Evolutionary conservation across 2,329 filamentous ascomycete species (phyloP), one percentile per base, ranked within the genome.

Genomic region (Colletotrichum chrysophilum): DNA sequence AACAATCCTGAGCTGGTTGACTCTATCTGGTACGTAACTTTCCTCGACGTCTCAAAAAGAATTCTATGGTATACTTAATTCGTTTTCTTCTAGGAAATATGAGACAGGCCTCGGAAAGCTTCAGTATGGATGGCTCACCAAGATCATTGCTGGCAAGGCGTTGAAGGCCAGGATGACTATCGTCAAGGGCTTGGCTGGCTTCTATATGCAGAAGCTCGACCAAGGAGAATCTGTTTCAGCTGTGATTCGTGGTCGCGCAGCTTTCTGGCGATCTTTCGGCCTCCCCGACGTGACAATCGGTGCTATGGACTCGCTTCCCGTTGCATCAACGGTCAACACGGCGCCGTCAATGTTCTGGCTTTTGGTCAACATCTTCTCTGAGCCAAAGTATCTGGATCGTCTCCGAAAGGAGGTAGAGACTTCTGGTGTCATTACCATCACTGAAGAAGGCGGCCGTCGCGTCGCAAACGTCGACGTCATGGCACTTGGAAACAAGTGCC

Each of bases 281-380:
- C 79, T 84, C 21, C 76, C 76, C 2, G 71, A 79, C 7, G 14
- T 72, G 2, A 81, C 83, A 14, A 75, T 84, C 13, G 81, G 79
- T 14, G 75, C 78, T 16, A 76, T 83, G 48, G 84, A 87, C 26
- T 77, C 80, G 14, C 68, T 86, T 7, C 71, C 82, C 2, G 81
- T 81, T 3, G 78, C 81, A 1, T 80, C 81, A 3, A 80, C 82
- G 1, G 75, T 80, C 10, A 87, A 87, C 78, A 83, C 85, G 1
- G 82, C 84, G 24, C 84, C 84, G 2, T 82, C 83, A 1, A 62
- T 82, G 7, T 85, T 85, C 74, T 87, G 85, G 85, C 77, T 83
- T 10, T 77, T 86, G 4, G 68, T 78, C 10, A 78, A 83, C 36
- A 70, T 87, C 26, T 80, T 83, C 38, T 73, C 81, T 0, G 74